Conservation (phyloP, 2,329 filamentous ascomycete genomes). For the Clonostachys rhizophaga region DNA sequence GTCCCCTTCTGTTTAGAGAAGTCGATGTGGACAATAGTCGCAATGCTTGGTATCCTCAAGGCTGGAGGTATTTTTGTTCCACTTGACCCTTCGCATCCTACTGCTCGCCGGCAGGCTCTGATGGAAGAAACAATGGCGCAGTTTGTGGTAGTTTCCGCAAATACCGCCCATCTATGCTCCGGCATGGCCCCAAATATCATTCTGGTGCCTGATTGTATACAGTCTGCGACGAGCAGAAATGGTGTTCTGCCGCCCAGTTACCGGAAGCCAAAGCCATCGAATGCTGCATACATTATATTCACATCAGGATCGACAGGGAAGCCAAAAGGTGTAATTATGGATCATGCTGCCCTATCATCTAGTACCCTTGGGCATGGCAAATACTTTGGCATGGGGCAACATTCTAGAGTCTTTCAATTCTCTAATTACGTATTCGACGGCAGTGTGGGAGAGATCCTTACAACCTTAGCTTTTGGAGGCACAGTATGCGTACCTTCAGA, state of each 20-base stretch:
- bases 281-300: conserved; percentile 11
- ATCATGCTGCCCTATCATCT: conserved; percentile 7
- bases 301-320: conserved; percentile 11
- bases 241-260: neutral
- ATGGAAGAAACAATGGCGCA: conserved; percentile 3
- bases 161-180: conserved; percentile 13
- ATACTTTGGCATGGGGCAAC: neutral
- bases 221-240: neutral
- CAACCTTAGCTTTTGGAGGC: conserved; percentile 9
- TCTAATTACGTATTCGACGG: conserved; percentile 46
- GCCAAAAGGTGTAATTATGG: conserved; percentile 13
- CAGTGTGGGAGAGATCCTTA: conserved; percentile 23
- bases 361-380: conserved; percentile 28
- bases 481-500: conserved; percentile 12
- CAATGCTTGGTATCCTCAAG: conserved; percentile 16
- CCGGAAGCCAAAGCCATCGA: neutral
- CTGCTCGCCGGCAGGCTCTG: neutral
- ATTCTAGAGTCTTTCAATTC: conserved; percentile 47
- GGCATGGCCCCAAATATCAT: neutral
- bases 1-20: conserved; percentile 18
- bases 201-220: neutral
- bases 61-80: conserved; percentile 18
- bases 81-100: conserved; percentile 12
- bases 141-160: conserved; percentile 4
- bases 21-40: conserved; percentile 13